Conservation (phyloP, 1,139 yeast species). For the Yamadazyma mexicana region DNA sequence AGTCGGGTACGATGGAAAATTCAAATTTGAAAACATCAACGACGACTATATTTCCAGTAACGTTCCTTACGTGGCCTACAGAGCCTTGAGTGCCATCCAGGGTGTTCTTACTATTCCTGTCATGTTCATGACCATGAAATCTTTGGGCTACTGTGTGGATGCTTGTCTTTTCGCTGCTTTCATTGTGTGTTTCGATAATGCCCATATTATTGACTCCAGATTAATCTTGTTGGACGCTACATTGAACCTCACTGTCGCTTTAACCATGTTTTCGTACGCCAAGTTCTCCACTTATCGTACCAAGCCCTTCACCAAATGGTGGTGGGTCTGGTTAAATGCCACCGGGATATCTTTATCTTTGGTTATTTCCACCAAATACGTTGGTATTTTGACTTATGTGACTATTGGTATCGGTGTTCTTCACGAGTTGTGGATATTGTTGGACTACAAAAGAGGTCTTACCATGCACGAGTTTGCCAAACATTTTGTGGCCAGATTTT, state of each 20-base stretch:
- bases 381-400: constrained; percentile 87
- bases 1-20: constrained; percentile 84
- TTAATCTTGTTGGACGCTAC: constrained; percentile 91
- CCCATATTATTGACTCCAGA: constrained; percentile 89
- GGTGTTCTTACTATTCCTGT: constrained; percentile 84
- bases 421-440: constrained; percentile 82
- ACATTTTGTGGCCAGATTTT: constrained; percentile 77
- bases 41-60: constrained; percentile 71
- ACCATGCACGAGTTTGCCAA: constrained; percentile 55
- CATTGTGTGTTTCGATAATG: constrained; percentile 82
- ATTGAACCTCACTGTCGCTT: constrained; percentile 76
- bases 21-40: constrained; percentile 90
- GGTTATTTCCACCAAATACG: constrained; percentile 92
- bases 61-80: constrained; percentile 88
- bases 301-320: constrained; percentile 60
- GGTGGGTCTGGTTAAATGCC: constrained; percentile 87
- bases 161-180: constrained; percentile 82
- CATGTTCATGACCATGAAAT: constrained; percentile 78
- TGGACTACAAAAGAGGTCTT: constrained; percentile 73
- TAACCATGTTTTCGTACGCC: constrained; percentile 75
- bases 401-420: constrained; percentile 85
- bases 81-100: constrained; percentile 77
- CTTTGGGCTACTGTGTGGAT: constrained; percentile 74
- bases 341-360: constrained; percentile 88
- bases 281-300: constrained; percentile 73